Evolutionary conservation across 208 protist genomes (phyloP).

Genomic region (Crithidia bombi): DNA sequence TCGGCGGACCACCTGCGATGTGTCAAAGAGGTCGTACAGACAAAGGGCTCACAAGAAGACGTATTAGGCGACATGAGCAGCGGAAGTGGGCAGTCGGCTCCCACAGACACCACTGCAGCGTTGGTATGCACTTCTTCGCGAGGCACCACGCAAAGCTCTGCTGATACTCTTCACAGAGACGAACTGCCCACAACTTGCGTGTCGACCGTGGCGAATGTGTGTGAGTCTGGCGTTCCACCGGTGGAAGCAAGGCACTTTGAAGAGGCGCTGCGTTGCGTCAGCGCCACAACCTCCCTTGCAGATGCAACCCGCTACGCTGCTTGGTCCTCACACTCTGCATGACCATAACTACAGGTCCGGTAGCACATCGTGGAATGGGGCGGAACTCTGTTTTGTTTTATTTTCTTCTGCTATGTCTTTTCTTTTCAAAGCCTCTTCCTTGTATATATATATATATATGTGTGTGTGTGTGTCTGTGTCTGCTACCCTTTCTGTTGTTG

Average conservation of each 20-base stretch:
- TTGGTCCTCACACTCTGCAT: constrained; percentile 13
- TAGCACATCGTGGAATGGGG: not conserved
- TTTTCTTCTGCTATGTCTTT: not conserved
- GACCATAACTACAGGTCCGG: no score
- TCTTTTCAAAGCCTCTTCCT: no score
- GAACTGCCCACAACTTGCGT: not conserved
- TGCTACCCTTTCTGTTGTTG: not conserved
- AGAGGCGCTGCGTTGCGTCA: constrained; percentile 19
- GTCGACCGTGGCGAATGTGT: not conserved
- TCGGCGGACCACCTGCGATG: no score
- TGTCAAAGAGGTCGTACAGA: no score
- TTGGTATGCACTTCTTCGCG: not conserved
- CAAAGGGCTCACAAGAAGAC: not conserved
- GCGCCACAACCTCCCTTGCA: constrained; percentile 18
- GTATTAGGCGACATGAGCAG: constrained; percentile 3
- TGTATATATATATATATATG: no score
- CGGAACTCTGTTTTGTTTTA: not conserved
- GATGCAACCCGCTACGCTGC: constrained; percentile 29
- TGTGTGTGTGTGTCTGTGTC: no score
- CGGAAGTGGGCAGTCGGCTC: not conserved
- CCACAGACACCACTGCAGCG: not conserved
- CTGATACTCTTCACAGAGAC: no score
- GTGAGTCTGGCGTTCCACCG: not conserved
- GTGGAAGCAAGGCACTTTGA: constrained; percentile 36
- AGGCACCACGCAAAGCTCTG: not conserved